A percentile compares a stretch with the other conserved stretches of the same genome.
Evolutionary conservation across 2,329 filamentous ascomycete genomes (phyloP).

Genomic region (Penicillium sp.): DNA sequence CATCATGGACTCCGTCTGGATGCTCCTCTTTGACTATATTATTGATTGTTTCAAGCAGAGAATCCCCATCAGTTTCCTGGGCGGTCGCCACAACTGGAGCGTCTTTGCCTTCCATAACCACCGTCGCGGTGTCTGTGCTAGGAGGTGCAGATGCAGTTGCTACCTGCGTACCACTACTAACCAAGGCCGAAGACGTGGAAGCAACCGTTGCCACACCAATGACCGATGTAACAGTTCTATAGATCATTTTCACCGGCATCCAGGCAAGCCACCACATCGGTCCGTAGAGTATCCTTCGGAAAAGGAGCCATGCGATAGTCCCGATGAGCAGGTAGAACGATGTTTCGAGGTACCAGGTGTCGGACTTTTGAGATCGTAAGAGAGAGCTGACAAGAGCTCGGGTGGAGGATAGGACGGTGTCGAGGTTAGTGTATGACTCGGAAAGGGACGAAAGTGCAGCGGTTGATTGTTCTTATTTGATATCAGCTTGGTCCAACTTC

Average conservation of each 20-base stretch:
- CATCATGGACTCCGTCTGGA: constrained; percentile 30
- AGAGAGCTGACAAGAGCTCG: constrained; percentile 73
- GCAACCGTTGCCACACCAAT: constrained; percentile 49
- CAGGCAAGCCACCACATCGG: constrained; percentile 86
- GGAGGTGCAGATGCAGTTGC: constrained; percentile 15
- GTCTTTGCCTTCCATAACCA: constrained; percentile 1
- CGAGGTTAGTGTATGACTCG: constrained; percentile 75
- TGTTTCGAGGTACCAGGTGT: constrained; percentile 96
- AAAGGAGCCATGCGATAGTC: constrained; percentile 81
- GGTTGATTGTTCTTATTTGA: constrained; percentile 62
- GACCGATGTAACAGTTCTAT: constrained; percentile 56
- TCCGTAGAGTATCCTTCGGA: constrained; percentile 79
- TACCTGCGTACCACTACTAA: constrained; percentile 17
- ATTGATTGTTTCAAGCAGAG: constrained; percentile 40
- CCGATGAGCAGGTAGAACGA: constrained; percentile 75
- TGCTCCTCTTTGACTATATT: constrained; percentile 30
- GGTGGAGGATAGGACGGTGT: constrained; percentile 70
- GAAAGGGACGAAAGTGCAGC: constrained; percentile 75
- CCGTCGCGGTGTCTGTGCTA: constrained; percentile 12
- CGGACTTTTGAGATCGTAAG: constrained; percentile 84
- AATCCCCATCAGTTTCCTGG: constrained; percentile 25
- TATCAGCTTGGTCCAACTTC: background rate
- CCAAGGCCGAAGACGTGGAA: constrained; percentile 17
- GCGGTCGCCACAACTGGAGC: constrained; percentile 16
- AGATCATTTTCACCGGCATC: constrained; percentile 69